Base-by-base conservation (phyloP, 345 rosid genomes). In the Arabidopsis suecica region DNA sequence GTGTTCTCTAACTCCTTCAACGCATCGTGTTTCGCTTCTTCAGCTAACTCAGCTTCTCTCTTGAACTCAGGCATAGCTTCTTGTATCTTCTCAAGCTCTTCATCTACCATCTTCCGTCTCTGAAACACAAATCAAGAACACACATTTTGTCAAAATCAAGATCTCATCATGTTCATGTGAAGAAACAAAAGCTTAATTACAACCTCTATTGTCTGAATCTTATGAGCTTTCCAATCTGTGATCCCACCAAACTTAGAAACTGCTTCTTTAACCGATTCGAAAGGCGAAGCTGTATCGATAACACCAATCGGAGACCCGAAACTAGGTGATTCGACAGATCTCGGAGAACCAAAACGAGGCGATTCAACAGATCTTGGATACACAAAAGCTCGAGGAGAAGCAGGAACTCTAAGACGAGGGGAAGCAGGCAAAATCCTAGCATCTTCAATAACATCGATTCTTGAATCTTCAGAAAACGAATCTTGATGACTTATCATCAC, bases 231-330 rank as follows among this genome's bases (percentile, higher is more conserved):
- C 99, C 99, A 95, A 75, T 95, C 99, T 47, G 88, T 90, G 57
- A 92, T 95, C 77, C 99, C 99, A 45, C 99, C 99, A 65, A 92
- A 92, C 82, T 85, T 92, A 45, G 97, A 90, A 80, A 95, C 99
- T 6, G 84, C 99, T 37, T 88, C 88, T 74, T 90, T 95, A 42
- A 95, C 97, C 1, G 99, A 95, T 68, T 95, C 97, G 42, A 92
- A 79, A 73, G 99, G 99, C 16, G 96, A 88, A 34, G 86, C 82
- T 56, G 97, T 95, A 69, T 95, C 97, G 41, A 95, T 85, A 16
- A 53, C 30, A 30, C 36, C 67, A 12, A 7, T 16, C 0, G 81
- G 81, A 61, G 81, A 78, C 0, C 73, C 77, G 5, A 78, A 78
- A 18, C 81, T 69, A 14, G 81, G 81, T 0, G 77, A 78, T 34